Evolutionary conservation across 805 yeast species (phyloP), one percentile per base, ranked within the genome.

Genomic region (Monosporozyma aquatica): DNA sequence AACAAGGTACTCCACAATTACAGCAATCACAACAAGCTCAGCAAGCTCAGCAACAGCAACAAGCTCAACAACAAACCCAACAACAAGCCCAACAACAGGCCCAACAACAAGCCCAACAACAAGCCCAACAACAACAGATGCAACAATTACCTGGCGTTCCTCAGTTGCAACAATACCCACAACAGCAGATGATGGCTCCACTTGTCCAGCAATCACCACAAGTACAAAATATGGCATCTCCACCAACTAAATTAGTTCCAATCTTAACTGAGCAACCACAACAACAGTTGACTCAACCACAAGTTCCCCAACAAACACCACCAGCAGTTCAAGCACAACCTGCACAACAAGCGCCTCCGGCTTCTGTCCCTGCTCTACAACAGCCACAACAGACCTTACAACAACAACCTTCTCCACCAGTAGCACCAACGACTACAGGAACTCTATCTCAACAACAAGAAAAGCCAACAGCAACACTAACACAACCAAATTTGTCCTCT

Each of bases 11-110:
- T 36, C 48, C 43, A 8, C 44, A 37, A 7, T 56, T 46, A 32
- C 44, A 37, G n/a, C 44, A 30, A 17, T 17, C 61, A 55, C 44
- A 64, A 52, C 41, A 26, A 32, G 63, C 50, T 37, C 66, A 54
- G 40, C 61, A 53, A 36, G 61, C 54, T 40, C 62, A 54, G 29
- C 62, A 48, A 39, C 64, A 53, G 41, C 66, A 53, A 36, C 65
- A 40, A 22, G 47, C 21, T 27, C 14, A 58, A 20, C 30, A 30
- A 15, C 56, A 49, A 44, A 43, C 38, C 58, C 56, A 51, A 40
- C 54, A 48, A 32, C 57, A 47, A 34, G 40, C 44, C 18, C 18
- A 17, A 9, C 25, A 32, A 20, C 24, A 14, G 13, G 24, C 23
- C 18, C 36, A 34, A 10, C 38, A 29, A 20, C 37, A 22, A 10